phyloP scores from a whole-genome alignment of 2,329 filamentous ascomycete species.

The Trichoderma simmonsii region DNA sequence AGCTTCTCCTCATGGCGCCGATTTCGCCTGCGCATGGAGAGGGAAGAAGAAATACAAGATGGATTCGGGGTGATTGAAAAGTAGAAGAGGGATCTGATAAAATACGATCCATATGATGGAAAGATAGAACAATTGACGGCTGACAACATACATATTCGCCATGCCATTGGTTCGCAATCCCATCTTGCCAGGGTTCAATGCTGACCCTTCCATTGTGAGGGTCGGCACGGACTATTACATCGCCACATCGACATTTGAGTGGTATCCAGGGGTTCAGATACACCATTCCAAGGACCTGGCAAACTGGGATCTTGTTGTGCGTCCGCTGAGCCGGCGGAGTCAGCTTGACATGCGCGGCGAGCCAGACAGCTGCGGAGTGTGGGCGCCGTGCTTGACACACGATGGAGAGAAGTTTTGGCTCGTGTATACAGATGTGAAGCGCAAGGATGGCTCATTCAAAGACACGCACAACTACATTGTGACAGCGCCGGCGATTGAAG shows the following conservation, averaged over 20 bases:
- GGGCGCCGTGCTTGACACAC: conserved; percentile 62
- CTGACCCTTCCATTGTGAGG: conserved; percentile 52
- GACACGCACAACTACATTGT: conserved; percentile 64
- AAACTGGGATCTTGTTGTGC: conserved; percentile 48
- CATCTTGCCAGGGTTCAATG: conserved; percentile 55
- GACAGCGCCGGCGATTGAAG: conserved; percentile 49
- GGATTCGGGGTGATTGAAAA: background rate
- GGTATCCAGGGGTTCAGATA: conserved; percentile 54
- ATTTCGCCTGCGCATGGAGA: background rate
- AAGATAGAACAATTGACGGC: background rate
- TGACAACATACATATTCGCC: background rate
- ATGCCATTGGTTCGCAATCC: conserved; percentile 53
- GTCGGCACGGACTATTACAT: conserved; percentile 55
- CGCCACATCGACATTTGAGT: conserved; percentile 55
- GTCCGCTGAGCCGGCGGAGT: conserved; percentile 47
- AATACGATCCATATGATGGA: background rate
- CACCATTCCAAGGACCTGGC: conserved; percentile 52
- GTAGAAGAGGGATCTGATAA: background rate
- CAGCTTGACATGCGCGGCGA: conserved; percentile 58
- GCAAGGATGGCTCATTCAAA: conserved; percentile 64
- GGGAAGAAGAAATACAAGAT: background rate
- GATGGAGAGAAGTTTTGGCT: conserved; percentile 60
- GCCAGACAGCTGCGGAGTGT: conserved; percentile 60
- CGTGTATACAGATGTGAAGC: conserved; percentile 64
- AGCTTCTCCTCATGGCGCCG: conserved; percentile 6